Evolutionary conservation across 768 basidiomycete species (phyloP).

Genomic region (Mrakia blollopis): DNA sequence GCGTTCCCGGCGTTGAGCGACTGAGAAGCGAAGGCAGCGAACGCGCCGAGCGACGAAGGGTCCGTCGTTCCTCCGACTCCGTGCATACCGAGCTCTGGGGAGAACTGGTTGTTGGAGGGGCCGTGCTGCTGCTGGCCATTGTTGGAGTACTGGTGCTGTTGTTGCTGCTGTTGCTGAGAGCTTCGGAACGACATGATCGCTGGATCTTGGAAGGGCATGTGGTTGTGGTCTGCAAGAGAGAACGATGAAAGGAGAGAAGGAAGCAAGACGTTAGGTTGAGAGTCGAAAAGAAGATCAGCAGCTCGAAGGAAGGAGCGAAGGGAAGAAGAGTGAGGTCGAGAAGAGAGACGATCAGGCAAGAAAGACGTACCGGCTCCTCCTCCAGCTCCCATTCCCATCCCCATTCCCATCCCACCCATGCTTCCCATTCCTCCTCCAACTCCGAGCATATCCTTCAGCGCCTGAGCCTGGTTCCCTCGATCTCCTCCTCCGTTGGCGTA

Average conservation of each 20-base stretch:
- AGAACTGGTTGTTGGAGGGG: constrained; percentile 22
- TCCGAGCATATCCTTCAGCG: constrained; percentile 33
- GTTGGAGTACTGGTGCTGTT: constrained; percentile 16
- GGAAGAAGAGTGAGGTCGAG: neutral
- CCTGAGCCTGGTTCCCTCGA: constrained; percentile 29
- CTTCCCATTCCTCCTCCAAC: constrained; percentile 25
- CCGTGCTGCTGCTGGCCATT: neutral
- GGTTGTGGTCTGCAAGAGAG: constrained; percentile 21
- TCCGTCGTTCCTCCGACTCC: constrained; percentile 3
- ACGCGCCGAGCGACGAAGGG: constrained; percentile 14
- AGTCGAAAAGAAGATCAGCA: neutral
- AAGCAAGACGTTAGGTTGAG: neutral
- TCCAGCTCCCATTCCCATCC: neutral
- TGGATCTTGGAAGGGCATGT: constrained; percentile 37
- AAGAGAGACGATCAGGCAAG: neutral
- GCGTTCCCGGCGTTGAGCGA: constrained; percentile 16
- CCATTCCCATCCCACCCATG: constrained; percentile 6
- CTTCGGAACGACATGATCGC: constrained; percentile 39
- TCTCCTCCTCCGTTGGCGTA: constrained; percentile 15
- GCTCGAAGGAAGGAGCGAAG: no score
- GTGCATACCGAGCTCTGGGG: constrained; percentile 17
- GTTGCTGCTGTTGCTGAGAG: constrained; percentile 31
- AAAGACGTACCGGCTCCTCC: constrained; percentile 8
- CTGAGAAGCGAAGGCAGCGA: constrained; percentile 16
- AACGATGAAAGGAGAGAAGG: neutral